Percentiles rank a stretch among this genome's conserved stretches.
phyloP scores from a whole-genome alignment of 768 basidiomycete genomes.

The Boletus huronensis region DNA sequence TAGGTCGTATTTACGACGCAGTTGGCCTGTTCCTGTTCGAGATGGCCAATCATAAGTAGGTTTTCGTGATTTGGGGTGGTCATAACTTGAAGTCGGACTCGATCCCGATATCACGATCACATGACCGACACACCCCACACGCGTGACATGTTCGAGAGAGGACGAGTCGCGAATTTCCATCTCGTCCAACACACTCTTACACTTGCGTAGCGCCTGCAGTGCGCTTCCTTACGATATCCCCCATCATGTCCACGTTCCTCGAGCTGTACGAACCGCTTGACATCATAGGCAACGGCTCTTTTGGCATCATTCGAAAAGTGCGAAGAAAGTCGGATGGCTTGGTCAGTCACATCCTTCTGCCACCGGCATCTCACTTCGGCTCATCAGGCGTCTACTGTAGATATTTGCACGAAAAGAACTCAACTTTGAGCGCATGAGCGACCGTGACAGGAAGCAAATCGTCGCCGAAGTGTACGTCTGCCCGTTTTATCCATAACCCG shows the following conservation, averaged over 20 bases:
- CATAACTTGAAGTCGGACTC: too few relatives aligned
- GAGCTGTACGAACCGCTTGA: slow-evolving; percentile 86
- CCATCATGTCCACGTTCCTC: slow-evolving; percentile 42
- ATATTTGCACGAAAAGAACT: slow-evolving; percentile 91
- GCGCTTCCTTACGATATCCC: background rate
- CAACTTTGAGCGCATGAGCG: slow-evolving; percentile 96
- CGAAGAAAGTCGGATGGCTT: slow-evolving; percentile 76
- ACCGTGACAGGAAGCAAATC: slow-evolving; percentile 94
- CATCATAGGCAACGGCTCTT: slow-evolving; percentile 94
- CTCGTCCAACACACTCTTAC: slow-evolving; percentile 11
- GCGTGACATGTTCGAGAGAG: slow-evolving; percentile 28
- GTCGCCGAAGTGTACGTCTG: slow-evolving; percentile 90
- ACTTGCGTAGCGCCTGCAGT: background rate
- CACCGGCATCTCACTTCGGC: background rate
- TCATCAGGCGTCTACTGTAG: slow-evolving; percentile 35
- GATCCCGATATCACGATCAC: slow-evolving; percentile 31
- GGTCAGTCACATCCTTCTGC: slow-evolving; percentile 45
- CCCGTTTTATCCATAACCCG: background rate
- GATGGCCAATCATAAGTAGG: too few relatives aligned
- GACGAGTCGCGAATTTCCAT: slow-evolving; percentile 16
- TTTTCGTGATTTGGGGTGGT: too few relatives aligned
- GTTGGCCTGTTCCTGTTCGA: too few relatives aligned
- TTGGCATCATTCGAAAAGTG: slow-evolving; percentile 97
- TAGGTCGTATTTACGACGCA: too few relatives aligned
- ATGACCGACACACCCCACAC: slow-evolving; percentile 14